Conservation (phyloP, 1,139 yeast species). For the Meyerozyma elateridarum region DNA sequence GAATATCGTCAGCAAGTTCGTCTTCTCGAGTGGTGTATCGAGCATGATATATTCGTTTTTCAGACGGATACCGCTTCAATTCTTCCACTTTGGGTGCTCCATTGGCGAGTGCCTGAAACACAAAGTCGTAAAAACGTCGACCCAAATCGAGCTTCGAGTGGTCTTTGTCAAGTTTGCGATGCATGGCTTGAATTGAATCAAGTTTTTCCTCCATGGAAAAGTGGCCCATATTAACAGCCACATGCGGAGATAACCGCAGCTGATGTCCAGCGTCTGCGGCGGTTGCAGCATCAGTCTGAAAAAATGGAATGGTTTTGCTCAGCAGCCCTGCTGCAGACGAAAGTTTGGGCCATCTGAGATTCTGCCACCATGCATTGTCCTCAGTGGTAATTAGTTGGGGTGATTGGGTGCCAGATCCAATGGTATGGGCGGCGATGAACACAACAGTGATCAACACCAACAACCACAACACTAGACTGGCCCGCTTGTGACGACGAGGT, state of each 20-base stretch:
- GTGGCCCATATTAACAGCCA: not conserved
- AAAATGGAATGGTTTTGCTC: constrained; percentile 18
- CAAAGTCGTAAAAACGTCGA: constrained; percentile 26
- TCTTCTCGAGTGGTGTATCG: constrained; percentile 7
- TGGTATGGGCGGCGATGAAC: not conserved
- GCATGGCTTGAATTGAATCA: constrained; percentile 11
- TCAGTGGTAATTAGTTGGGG: not conserved
- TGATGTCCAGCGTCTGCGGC: constrained; percentile 5
- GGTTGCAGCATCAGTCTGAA: constrained; percentile 16
- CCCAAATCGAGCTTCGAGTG: constrained; percentile 17
- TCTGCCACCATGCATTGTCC: too few species aligned
- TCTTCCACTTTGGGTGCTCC: constrained; percentile 34
- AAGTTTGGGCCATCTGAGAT: too few species aligned
- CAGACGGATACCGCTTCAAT: constrained; percentile 31
- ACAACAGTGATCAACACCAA: not conserved
- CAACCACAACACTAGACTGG: not conserved
- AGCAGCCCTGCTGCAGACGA: too few species aligned
- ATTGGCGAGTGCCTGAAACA: constrained; percentile 32
- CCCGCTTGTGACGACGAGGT: constrained; percentile 1
- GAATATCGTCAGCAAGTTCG: constrained; percentile 17
- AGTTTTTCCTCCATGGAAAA: constrained; percentile 9
- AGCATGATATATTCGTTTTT: constrained; percentile 20
- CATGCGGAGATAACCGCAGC: not conserved
- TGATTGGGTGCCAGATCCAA: not conserved
- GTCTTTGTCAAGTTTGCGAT: constrained; percentile 12